Evolutionary conservation across 2,329 filamentous ascomycete genomes (phyloP).

Genomic region (Coniella vitis): DNA sequence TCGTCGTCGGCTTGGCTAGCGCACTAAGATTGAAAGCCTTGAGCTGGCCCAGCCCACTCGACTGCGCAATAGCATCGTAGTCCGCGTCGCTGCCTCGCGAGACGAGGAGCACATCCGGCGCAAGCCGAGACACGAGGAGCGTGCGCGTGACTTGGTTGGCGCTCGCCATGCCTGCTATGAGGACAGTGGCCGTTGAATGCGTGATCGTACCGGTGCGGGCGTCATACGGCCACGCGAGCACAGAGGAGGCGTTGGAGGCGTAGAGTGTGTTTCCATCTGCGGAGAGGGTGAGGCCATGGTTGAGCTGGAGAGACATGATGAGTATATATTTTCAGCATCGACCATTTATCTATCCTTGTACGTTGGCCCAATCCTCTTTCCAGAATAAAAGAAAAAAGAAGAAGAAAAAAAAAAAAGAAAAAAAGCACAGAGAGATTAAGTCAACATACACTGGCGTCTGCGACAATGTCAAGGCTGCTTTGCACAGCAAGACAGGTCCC

Average conservation of each 20-base stretch:
- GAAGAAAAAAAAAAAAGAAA: no score
- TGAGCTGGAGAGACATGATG: conserved; percentile 28
- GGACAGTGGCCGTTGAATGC: conserved; percentile 30
- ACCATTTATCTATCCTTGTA: no score
- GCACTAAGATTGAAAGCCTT: conserved; percentile 42
- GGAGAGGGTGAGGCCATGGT: conserved; percentile 43
- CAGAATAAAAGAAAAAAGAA: no score
- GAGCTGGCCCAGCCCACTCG: conserved; percentile 53
- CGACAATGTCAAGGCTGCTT: conserved; percentile 21
- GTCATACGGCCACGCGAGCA: conserved; percentile 57
- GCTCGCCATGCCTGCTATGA: conserved; percentile 54
- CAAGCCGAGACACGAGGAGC: conserved; percentile 46
- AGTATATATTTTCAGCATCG: conserved; percentile 1
- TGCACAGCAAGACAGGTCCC: conserved; percentile 30
- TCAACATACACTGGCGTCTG: conserved; percentile 30
- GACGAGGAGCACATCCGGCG: conserved; percentile 50
- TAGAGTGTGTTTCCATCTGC: conserved; percentile 40
- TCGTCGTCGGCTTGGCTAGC: no score
- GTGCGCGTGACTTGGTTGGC: conserved; percentile 58
- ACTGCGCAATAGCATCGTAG: conserved; percentile 41
- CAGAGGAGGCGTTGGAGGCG: conserved; percentile 45
- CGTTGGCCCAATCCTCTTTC: no score
- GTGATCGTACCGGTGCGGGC: conserved; percentile 36
- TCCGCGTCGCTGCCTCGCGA: conserved; percentile 54
- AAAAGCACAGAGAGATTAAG: no score